A percentile compares a stretch with the other conserved stretches of the same genome.
Conservation (phyloP, 148 eudicot genomes). For the Drosera capensis region DNA sequence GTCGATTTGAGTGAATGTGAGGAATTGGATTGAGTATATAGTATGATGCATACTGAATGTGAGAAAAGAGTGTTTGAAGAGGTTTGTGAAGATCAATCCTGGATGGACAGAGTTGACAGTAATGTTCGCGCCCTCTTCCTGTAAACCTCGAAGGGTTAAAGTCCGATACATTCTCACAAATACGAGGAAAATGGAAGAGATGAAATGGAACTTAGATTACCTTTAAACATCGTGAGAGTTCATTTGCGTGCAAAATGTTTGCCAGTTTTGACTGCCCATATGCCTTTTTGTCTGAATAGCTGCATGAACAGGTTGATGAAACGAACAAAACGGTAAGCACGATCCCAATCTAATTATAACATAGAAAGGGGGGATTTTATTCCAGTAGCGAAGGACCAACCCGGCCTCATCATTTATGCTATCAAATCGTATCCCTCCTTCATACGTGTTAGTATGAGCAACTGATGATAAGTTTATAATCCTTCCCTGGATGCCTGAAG, state of each 20-base stretch:
- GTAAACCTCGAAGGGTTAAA: conserved; percentile 9
- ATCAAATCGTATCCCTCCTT: conserved; percentile 37
- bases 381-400: too few relatives aligned
- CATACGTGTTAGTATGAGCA: conserved; percentile 45
- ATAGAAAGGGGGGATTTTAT: too few relatives aligned
- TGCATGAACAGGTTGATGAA: conserved; percentile 9
- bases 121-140: conserved; percentile 77
- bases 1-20: background rate
- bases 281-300: conserved; percentile 65
- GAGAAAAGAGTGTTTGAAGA: conserved; percentile 40
- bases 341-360: too few relatives aligned
- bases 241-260: conserved; percentile 58
- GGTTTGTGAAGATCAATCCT: conserved; percentile 81
- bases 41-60: conserved; percentile 46
- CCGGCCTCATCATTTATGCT: conserved; percentile 37
- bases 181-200: too few relatives aligned
- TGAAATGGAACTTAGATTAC: conserved; percentile 12
- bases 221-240: conserved; percentile 62
- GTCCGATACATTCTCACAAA: too few relatives aligned
- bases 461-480: conserved; percentile 65
- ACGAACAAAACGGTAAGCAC: background rate
- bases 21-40: background rate
- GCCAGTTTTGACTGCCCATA: conserved; percentile 89
- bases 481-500: conserved; percentile 55
- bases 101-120: conserved; percentile 85